These are phyloP conservation scores for Lachnellula willkommii DNA, from an alignment of 2,329 filamentous ascomycete genomes.

Conservation along the genomic window DNA sequence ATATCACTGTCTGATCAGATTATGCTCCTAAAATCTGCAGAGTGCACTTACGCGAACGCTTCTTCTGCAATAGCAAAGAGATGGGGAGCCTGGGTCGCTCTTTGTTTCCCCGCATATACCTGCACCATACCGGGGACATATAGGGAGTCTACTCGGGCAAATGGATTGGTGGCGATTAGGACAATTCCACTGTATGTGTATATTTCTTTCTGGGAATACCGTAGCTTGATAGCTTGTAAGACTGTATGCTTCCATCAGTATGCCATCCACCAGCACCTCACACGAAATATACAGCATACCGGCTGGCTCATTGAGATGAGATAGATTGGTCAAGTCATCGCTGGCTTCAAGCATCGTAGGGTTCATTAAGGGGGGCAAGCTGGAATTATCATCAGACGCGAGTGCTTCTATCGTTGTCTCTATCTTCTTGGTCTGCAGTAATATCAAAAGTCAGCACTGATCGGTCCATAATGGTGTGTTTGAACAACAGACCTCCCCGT, in stretches of 20 bases:
- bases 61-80: conserved; percentile 98
- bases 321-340: conserved; percentile 95
- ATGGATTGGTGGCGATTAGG: conserved; percentile 96
- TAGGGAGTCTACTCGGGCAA: conserved; percentile 92
- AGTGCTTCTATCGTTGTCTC: conserved; percentile 73
- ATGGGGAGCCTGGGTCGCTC: conserved; percentile 94
- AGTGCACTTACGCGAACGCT: conserved; percentile 75
- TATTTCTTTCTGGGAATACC: conserved; percentile 97
- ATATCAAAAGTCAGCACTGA: conserved; percentile 22
- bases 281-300: conserved; percentile 50
- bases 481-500: conserved; percentile 69
- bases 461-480: conserved; percentile 5
- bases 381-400: conserved; percentile 68
- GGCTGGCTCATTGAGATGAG: conserved; percentile 96
- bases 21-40: neutral
- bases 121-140: conserved; percentile 99
- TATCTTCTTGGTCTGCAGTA: conserved; percentile 65
- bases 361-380: conserved; percentile 92
- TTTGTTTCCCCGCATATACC: conserved; percentile 94
- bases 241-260: conserved; percentile 49
- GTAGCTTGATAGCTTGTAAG: conserved; percentile 91
- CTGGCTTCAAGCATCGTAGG: conserved; percentile 96
- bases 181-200: conserved; percentile 99
- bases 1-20: conserved; percentile 70
- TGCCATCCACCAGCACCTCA: conserved; percentile 1